Base-by-base conservation (phyloP, 208 protist genomes). In the Leishmania turanica region DNA sequence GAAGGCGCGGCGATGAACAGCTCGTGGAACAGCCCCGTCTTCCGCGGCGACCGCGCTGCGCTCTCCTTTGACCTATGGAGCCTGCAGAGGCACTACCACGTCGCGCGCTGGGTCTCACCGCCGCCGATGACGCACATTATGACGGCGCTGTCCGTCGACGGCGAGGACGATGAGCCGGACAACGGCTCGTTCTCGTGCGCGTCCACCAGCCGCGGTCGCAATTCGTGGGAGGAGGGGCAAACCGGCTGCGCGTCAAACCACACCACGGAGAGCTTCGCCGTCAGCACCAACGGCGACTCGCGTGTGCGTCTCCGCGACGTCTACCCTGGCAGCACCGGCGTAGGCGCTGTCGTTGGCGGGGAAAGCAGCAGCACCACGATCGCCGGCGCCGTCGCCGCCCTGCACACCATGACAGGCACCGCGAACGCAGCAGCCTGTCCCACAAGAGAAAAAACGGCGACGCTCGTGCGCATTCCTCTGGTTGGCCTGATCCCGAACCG, bases 401-500 rank as follows among this genome's bases (percentile, higher is more conserved):
- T 68, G 53, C 47, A 77, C 74, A 17, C 76, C 68, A 47, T 37
- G 40, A 21, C 49, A 19, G 47, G 34, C 76, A 31, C 21, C 9
- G 19, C 75, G 27, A 51, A 54, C 17, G 40, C 79, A 53, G 42
- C 47, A 31, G 34, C 71, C 6, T 21, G 34, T 15, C n/a, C 75
- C 1, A 31, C 77, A 42, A 27, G 31, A 21, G 40, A 34, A 27
- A 74, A 40, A 42, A 45, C 75, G 34, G 27, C 73, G 31, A n/a
- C 73, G 21, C 71, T 68, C 42, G 87, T 95, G 74, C 90, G 91
- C 66, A 47, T 95, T 8, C 89, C 91, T 40, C 51, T 95, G 21
- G 87, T 95, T 9, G 91, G 91, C 15, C 72, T 96, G 11, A 88
- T 97, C 40, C 93, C 93, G 1, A 95, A 89, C 73, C 92, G 94